Base-by-base conservation (phyloP, 108 stramenopile genomes). In the Discostella pseudostelligera region DNA sequence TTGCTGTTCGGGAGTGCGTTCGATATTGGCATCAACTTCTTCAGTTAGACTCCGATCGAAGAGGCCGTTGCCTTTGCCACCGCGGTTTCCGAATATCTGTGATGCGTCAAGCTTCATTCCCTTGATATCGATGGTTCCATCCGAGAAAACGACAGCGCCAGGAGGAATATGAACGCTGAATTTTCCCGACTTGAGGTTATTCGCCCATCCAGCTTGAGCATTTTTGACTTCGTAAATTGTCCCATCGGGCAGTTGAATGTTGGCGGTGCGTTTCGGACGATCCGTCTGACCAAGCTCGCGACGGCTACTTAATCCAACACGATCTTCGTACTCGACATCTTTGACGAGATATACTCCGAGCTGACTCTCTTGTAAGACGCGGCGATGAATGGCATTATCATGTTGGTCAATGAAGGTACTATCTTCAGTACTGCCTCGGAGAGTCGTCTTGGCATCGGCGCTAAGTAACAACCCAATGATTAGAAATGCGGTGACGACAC, bases 321-420 rank as follows among this genome's bases (percentile, higher is more conserved):
- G n/a, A n/a, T n/a, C n/a, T n/a, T 17, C 46, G 16, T 7, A 45
- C 44, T 3, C 46, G 16, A 17, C 1, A 20, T 46, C 46, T 20
- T 46, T 46, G 46, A 46, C 21, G 46, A 46, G 46, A 7, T 17
- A 46, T n/a, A n/a, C n/a, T n/a, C n/a, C n/a, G n/a, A n/a, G n/a
- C n/a, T n/a, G n/a, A n/a, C n/a, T n/a, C n/a, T n/a, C n/a, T n/a
- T n/a, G n/a, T n/a, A n/a, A n/a, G n/a, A n/a, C n/a, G n/a, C n/a
- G n/a, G n/a, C n/a, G n/a, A n/a, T n/a, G n/a, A n/a, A n/a, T n/a
- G n/a, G n/a, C n/a, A n/a, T n/a, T n/a, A n/a, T n/a, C n/a, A n/a
- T n/a, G n/a, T n/a, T n/a, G n/a, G n/a, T n/a, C n/a, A n/a, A n/a
- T n/a, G n/a, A n/a, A n/a, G n/a, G n/a, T n/a, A n/a, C n/a, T n/a